Percentiles rank a stretch among this genome's conserved stretches.
Evolutionary conservation across 176 grass and related monocot species (phyloP).

Genomic region (Elymus sibiricus): DNA sequence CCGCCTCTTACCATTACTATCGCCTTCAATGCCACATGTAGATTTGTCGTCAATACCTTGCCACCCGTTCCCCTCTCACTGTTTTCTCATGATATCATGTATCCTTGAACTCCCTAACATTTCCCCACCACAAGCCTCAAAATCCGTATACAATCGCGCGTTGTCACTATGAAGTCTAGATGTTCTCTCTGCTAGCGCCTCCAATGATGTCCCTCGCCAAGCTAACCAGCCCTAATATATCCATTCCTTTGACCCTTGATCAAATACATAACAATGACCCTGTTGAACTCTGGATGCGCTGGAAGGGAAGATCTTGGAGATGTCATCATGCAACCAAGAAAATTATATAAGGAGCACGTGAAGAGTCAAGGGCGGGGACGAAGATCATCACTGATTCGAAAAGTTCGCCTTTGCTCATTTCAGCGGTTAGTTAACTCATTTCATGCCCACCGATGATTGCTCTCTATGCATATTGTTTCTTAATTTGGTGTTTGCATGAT

Average conservation of each 20-base stretch:
- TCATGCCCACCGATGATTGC: not conserved
- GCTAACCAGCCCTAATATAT: not conserved
- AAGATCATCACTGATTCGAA: not conserved
- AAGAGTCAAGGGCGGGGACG: not conserved
- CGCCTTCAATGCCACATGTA: not conserved
- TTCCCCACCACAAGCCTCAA: not conserved
- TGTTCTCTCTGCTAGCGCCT: not conserved
- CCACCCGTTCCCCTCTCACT: not conserved
- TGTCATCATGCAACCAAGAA: not conserved
- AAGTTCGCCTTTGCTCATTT: not conserved
- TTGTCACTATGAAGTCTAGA: not conserved
- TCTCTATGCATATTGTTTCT: not conserved
- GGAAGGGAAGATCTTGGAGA: not conserved
- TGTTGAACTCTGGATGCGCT: not conserved
- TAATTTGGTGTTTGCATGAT: too few species aligned
- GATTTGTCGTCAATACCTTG: not conserved
- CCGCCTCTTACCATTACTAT: not conserved
- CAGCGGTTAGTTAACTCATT: not conserved
- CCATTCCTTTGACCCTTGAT: not conserved
- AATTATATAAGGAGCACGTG: not conserved
- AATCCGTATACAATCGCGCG: not conserved
- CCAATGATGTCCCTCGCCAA: not conserved
- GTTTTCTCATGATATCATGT: not conserved
- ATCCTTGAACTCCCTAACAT: not conserved
- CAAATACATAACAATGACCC: not conserved